These are phyloP conservation scores for Ophiostoma tasmaniense DNA, from an alignment of 2,329 filamentous ascomycete species.

Conservation along the genomic window DNA sequence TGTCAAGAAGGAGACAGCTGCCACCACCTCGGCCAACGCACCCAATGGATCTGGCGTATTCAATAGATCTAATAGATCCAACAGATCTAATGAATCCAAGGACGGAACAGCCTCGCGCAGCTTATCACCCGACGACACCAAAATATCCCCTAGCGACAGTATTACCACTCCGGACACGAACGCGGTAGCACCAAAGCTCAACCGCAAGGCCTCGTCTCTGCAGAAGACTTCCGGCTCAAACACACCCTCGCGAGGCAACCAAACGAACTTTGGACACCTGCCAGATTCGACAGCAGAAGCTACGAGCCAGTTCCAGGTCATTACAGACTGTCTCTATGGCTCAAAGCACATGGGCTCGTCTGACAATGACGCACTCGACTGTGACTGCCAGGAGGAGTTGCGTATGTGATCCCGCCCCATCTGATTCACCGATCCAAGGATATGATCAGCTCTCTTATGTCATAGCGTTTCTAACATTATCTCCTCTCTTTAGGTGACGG, in stretches of 20 bases:
- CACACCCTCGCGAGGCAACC: neutral
- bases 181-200: constrained; percentile 56
- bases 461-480: neutral
- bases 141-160: constrained; percentile 33
- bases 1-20: constrained; percentile 34
- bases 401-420: constrained; percentile 53
- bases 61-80: neutral
- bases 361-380: constrained; percentile 83
- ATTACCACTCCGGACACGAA: constrained; percentile 39
- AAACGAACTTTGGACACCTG: constrained; percentile 58
- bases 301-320: constrained; percentile 66
- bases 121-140: constrained; percentile 31
- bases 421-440: neutral
- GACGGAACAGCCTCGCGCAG: constrained; percentile 33
- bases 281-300: constrained; percentile 74
- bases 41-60: constrained; percentile 32
- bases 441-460: neutral
- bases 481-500: constrained; percentile 41
- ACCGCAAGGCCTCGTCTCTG: constrained; percentile 54
- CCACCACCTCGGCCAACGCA: constrained; percentile 29
- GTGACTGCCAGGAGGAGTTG: constrained; percentile 91
- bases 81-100: constrained; percentile 33
- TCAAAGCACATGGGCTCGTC: constrained; percentile 86
- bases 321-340: constrained; percentile 80
- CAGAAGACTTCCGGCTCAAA: constrained; percentile 30